Percentiles rank a stretch among this genome's conserved stretches.
These are phyloP conservation scores for Amanita polypyramis DNA, from an alignment of 768 basidiomycete species.

Conservation along the genomic window DNA sequence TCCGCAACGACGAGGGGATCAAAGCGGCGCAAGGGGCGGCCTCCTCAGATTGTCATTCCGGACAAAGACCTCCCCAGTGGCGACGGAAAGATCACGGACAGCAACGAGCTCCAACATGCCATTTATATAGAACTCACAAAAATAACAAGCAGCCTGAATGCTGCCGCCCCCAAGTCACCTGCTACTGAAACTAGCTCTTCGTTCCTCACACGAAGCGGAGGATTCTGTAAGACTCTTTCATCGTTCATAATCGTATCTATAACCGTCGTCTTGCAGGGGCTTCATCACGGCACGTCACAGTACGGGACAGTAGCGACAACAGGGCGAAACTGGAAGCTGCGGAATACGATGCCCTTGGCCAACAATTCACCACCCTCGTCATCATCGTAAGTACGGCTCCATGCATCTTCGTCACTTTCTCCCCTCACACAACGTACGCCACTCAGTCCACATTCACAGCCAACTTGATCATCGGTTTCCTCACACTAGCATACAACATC, in stretches of 20 bases:
- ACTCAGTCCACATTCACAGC: slow-evolving; percentile 7
- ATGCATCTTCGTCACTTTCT: neutral
- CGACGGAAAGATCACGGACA: neutral
- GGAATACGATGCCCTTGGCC: slow-evolving; percentile 6
- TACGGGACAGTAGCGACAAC: neutral
- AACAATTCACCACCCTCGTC: slow-evolving; percentile 7
- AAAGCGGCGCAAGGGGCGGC: neutral
- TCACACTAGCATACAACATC: slow-evolving; percentile 1
- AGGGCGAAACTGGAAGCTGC: neutral
- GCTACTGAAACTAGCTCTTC: neutral
- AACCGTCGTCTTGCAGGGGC: neutral
- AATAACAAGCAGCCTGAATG: neutral
- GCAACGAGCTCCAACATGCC: neutral
- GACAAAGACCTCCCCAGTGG: neutral
- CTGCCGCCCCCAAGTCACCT: neutral
- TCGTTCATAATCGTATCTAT: neutral
- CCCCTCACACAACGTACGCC: neutral
- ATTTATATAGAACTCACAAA: neutral
- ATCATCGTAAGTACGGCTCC: slow-evolving; percentile 8
- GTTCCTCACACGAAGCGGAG: neutral
- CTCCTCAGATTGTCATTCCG: neutral
- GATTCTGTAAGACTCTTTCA: neutral
- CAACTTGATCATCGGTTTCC: slow-evolving; percentile 4
- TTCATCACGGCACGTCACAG: too few relatives aligned
- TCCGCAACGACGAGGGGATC: too few relatives aligned